Conservation (phyloP, 306 rosid species). For the Castanea crenata region DNA sequence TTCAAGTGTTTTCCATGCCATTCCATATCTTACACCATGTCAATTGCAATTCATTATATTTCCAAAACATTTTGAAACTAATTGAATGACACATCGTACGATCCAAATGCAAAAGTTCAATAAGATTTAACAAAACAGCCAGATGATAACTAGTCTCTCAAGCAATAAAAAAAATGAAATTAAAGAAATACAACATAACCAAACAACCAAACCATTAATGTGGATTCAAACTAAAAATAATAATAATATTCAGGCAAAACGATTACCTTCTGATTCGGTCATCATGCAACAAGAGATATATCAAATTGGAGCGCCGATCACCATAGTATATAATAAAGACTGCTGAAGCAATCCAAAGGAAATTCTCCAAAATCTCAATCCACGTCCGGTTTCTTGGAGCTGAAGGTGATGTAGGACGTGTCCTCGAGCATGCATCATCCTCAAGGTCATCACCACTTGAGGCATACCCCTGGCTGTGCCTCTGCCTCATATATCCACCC, state of each 20-base stretch:
- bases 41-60: background rate
- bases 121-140: background rate
- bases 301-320: slow-evolving; percentile 75
- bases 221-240: background rate
- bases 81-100: background rate
- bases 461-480: slow-evolving; percentile 93
- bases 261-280: slow-evolving; percentile 76
- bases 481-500: slow-evolving; percentile 87
- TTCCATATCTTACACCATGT: background rate
- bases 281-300: slow-evolving; percentile 80
- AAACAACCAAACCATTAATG: slow-evolving; percentile 4
- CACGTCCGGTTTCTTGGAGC: slow-evolving; percentile 55
- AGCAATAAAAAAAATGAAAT: slow-evolving; percentile 3
- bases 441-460: slow-evolving; percentile 96
- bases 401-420: slow-evolving; percentile 35
- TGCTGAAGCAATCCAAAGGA: slow-evolving; percentile 89
- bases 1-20: background rate
- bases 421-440: slow-evolving; percentile 91
- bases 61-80: background rate
- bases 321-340: slow-evolving; percentile 76
- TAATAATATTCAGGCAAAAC: background rate
- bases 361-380: slow-evolving; percentile 70
- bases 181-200: background rate
- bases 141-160: background rate
- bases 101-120: background rate